Percentiles rank a stretch among this genome's conserved stretches.
Conservation (phyloP, 768 basidiomycete species). For the Coprinopsis cinerea region DNA sequence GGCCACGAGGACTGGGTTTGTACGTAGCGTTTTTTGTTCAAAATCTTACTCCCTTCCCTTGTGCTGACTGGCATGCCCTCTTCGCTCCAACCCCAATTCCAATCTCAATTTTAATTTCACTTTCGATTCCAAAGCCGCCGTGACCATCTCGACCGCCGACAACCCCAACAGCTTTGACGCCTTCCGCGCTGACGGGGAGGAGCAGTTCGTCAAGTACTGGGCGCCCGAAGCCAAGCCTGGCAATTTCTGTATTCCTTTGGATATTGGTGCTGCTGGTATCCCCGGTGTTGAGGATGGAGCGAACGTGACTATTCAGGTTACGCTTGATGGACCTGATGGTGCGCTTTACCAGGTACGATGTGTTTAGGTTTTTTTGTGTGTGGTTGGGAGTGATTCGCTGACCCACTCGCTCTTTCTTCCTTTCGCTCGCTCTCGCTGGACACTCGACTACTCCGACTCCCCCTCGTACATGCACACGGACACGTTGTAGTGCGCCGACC, state of each 20-base stretch:
- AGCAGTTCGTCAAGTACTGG: slow-evolving; percentile 35
- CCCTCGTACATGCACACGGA: slow-evolving; percentile 22
- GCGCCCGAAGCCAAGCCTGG: slow-evolving; percentile 48
- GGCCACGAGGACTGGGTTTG: slow-evolving; percentile 54
- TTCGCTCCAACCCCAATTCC: not conserved
- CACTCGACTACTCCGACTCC: not conserved
- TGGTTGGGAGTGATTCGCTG: too few relatives aligned
- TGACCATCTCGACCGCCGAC: slow-evolving; percentile 48
- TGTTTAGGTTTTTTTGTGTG: too few relatives aligned
- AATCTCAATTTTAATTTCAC: slow-evolving; percentile 4
- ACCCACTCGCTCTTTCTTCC: not conserved
- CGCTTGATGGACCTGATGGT: slow-evolving; percentile 63
- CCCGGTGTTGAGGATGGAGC: slow-evolving; percentile 49
- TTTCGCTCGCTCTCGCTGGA: not conserved
- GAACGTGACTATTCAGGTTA: slow-evolving; percentile 64
- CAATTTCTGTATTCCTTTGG: slow-evolving; percentile 56
- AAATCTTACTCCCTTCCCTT: not conserved
- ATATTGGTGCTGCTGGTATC: slow-evolving; percentile 41
- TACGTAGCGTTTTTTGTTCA: slow-evolving; percentile 21
- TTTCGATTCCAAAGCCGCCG: slow-evolving; percentile 41
- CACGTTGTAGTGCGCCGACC: slow-evolving; percentile 61
- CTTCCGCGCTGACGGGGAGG: slow-evolving; percentile 39
- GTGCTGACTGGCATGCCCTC: too few relatives aligned
- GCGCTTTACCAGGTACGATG: slow-evolving; percentile 54
- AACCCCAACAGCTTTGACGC: slow-evolving; percentile 57